phyloP scores from a whole-genome alignment of 371 early-diverging fungal species.

The Pancytospora philotis region DNA sequence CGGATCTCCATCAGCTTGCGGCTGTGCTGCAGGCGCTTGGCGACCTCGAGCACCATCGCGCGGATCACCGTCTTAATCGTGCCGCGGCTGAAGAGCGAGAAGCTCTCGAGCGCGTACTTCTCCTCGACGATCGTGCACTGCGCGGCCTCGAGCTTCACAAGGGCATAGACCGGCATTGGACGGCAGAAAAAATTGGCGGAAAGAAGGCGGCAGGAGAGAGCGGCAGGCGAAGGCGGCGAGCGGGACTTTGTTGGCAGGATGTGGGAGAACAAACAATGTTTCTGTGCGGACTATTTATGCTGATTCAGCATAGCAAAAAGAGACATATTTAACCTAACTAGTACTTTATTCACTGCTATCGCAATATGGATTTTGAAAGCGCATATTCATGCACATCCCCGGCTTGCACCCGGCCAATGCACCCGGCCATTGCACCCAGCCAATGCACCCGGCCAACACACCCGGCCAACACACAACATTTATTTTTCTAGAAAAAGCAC shows the following conservation, averaged over 20 bases:
- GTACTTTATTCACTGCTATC: too few species aligned
- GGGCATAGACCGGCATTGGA: conserved; percentile 26
- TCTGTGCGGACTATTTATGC: too few species aligned
- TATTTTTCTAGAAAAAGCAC: too few species aligned
- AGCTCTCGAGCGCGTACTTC: conserved; percentile 39
- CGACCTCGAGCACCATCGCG: conserved; percentile 27
- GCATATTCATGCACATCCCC: too few species aligned
- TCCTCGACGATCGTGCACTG: conserved; percentile 27
- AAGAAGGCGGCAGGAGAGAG: not conserved
- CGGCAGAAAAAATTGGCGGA: not conserved
- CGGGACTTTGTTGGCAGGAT: conserved; percentile 3
- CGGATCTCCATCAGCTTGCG: conserved; percentile 4
- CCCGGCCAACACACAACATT: too few species aligned
- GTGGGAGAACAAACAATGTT: conserved; percentile 2
- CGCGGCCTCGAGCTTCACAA: conserved; percentile 11
- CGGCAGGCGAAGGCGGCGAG: too few species aligned
- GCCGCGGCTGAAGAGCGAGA: conserved; percentile 44
- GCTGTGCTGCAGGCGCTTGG: not conserved
- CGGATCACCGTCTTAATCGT: conserved; percentile 45
- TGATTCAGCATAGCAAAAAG: too few species aligned
- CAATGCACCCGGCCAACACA: too few species aligned
- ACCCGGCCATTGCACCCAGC: too few species aligned
- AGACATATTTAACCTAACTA: too few species aligned
- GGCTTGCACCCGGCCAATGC: too few species aligned
- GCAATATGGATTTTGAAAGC: too few species aligned